Evolutionary conservation across 768 basidiomycete species (phyloP).

Genomic region (Melanogaster broomeanus): DNA sequence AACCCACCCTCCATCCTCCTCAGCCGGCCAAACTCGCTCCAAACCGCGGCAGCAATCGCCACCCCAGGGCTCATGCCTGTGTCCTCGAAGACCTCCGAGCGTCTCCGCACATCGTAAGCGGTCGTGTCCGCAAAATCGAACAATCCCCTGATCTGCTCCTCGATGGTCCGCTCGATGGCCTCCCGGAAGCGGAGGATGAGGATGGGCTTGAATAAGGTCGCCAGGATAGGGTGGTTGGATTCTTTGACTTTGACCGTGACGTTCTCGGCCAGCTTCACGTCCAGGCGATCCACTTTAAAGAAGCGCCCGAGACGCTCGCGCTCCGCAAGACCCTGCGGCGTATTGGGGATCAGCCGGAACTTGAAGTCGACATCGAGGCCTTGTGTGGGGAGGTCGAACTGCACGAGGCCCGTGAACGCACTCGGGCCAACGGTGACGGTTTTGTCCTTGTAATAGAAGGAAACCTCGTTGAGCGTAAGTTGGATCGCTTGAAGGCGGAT

Average conservation of each 20-base stretch:
- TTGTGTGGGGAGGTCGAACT: slow-evolving; percentile 61
- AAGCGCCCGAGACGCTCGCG: slow-evolving; percentile 50
- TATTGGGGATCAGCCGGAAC: slow-evolving; percentile 60
- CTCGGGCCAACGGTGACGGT: slow-evolving; percentile 50
- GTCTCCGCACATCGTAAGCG: slow-evolving; percentile 57
- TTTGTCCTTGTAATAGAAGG: slow-evolving; percentile 76
- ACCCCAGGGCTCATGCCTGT: slow-evolving; percentile 53
- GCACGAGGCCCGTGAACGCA: slow-evolving; percentile 63
- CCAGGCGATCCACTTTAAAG: slow-evolving; percentile 57
- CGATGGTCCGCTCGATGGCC: slow-evolving; percentile 60
- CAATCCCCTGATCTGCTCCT: slow-evolving; percentile 50
- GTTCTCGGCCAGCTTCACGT: slow-evolving; percentile 57
- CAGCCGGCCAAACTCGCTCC: slow-evolving; percentile 70
- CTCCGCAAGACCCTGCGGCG: slow-evolving; percentile 40
- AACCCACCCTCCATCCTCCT: slow-evolving; percentile 37
- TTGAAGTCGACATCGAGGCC: slow-evolving; percentile 72
- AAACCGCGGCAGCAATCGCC: slow-evolving; percentile 57
- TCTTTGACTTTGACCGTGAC: slow-evolving; percentile 55
- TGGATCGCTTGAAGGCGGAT: slow-evolving; percentile 67
- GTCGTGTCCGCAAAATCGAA: slow-evolving; percentile 58
- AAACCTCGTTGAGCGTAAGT: slow-evolving; percentile 61
- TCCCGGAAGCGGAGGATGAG: slow-evolving; percentile 56
- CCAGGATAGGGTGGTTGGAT: slow-evolving; percentile 63
- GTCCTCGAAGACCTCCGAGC: slow-evolving; percentile 66
- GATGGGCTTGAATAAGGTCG: slow-evolving; percentile 64